Percentiles rank a stretch among this genome's conserved stretches.
These are phyloP conservation scores for Monsonia emarginata DNA, from an alignment of 441 rosid genomes.

Conservation along the genomic window DNA sequence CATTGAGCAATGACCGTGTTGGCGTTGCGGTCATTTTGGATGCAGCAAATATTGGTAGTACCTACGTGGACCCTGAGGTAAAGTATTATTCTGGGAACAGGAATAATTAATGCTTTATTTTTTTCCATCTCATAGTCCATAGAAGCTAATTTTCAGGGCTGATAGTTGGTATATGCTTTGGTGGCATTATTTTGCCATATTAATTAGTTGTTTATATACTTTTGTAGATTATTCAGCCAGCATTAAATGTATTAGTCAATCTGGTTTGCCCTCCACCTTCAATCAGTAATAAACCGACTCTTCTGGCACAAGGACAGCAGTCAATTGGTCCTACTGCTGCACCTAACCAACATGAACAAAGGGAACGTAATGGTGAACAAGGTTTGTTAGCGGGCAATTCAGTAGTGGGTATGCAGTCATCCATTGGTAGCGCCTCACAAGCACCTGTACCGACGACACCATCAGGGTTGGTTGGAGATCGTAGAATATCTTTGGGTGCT, in stretches of 20 bases:
- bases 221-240: slow-evolving; percentile 88
- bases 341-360: slow-evolving; percentile 36
- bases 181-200: neutral
- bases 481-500: slow-evolving; percentile 87
- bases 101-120: slow-evolving; percentile 12
- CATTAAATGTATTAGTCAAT: slow-evolving; percentile 78
- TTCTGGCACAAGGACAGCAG: slow-evolving; percentile 54
- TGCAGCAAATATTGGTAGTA: slow-evolving; percentile 75
- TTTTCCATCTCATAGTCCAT: neutral
- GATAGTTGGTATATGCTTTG: neutral
- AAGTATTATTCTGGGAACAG: slow-evolving; percentile 11
- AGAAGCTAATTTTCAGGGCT: neutral
- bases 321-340: slow-evolving; percentile 24
- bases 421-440: slow-evolving; percentile 36
- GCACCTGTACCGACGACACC: slow-evolving; percentile 52
- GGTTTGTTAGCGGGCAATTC: slow-evolving; percentile 35
- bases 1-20: slow-evolving; percentile 78
- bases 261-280: slow-evolving; percentile 99
- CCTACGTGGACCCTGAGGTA: slow-evolving; percentile 92
- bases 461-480: slow-evolving; percentile 93
- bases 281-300: slow-evolving; percentile 72
- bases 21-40: slow-evolving; percentile 91
- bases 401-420: slow-evolving; percentile 30
- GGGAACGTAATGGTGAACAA: slow-evolving; percentile 53
- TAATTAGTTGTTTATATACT: slow-evolving; percentile 1